Evolutionary conservation across 2,329 filamentous ascomycete species (phyloP).

Genomic region (Xylaria sp.): DNA sequence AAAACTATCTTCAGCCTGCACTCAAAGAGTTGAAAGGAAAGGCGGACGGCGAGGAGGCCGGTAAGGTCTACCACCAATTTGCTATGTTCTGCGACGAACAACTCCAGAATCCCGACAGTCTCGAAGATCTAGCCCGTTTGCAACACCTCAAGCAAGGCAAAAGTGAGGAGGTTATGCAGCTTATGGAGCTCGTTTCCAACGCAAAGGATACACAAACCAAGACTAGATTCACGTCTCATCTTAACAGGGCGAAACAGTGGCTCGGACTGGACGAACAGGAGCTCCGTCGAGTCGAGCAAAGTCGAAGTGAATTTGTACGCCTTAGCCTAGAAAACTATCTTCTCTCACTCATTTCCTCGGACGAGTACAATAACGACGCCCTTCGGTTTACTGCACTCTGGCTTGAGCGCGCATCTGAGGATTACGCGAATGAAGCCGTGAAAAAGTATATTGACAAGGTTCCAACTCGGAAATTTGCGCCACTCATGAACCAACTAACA

Average conservation of each 20-base stretch:
- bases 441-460: slow-evolving; percentile 76
- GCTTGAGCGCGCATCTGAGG: slow-evolving; percentile 85
- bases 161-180: slow-evolving; percentile 79
- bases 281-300: slow-evolving; percentile 79
- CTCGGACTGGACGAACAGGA: slow-evolving; percentile 91
- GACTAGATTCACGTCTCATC: slow-evolving; percentile 67
- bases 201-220: slow-evolving; percentile 64
- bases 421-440: slow-evolving; percentile 81
- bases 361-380: slow-evolving; percentile 88
- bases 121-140: slow-evolving; percentile 86
- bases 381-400: slow-evolving; percentile 93
- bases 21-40: slow-evolving; percentile 81
- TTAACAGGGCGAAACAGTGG: slow-evolving; percentile 84
- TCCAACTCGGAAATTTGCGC: slow-evolving; percentile 90
- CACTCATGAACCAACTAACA: slow-evolving; percentile 94
- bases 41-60: slow-evolving; percentile 76
- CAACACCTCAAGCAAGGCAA: slow-evolving; percentile 84
- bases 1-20: slow-evolving; percentile 85
- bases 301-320: slow-evolving; percentile 83
- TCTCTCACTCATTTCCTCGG: slow-evolving; percentile 82
- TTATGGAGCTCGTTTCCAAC: slow-evolving; percentile 69
- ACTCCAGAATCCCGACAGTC: slow-evolving; percentile 83
- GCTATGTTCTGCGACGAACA: slow-evolving; percentile 96
- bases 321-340: slow-evolving; percentile 95
- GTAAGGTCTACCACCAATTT: slow-evolving; percentile 93